Conservation (phyloP, 352 stramenopile genomes). For the Phytophthora podocarpi region DNA sequence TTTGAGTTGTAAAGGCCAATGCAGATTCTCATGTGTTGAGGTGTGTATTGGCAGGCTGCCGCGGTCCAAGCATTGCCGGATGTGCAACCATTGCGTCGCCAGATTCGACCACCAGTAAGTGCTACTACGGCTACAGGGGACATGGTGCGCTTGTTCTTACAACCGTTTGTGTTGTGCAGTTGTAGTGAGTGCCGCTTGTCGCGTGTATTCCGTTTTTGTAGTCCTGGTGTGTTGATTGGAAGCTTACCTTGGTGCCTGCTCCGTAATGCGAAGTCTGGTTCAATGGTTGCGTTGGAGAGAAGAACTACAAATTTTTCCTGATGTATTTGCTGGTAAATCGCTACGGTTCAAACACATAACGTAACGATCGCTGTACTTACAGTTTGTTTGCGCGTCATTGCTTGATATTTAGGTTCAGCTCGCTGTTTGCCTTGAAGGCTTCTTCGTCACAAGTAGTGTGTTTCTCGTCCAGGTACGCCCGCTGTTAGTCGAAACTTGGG, state of each 20-base stretch:
- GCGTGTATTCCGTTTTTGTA: neutral
- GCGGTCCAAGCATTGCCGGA: slow-evolving; percentile 89
- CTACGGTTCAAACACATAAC: neutral
- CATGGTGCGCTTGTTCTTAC: neutral
- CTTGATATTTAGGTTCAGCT: slow-evolving; percentile 41
- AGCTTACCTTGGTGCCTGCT: neutral
- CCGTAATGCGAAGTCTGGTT: slow-evolving; percentile 68
- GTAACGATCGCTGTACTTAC: neutral
- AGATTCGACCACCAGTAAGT: slow-evolving; percentile 92
- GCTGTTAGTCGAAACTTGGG: neutral
- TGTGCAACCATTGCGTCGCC: slow-evolving; percentile 89
- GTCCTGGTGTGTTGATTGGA: neutral
- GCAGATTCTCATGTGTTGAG: neutral
- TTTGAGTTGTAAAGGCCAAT: neutral
- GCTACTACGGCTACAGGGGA: neutral
- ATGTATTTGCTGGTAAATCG: slow-evolving; percentile 51
- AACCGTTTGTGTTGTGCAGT: slow-evolving; percentile 19
- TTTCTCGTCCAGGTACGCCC: slow-evolving; percentile 52
- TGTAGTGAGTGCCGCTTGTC: slow-evolving; percentile 31
- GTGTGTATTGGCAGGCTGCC: slow-evolving; percentile 51
- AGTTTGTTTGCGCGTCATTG: neutral
- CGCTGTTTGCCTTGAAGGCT: slow-evolving; percentile 53
- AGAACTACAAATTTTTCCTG: slow-evolving; percentile 85
- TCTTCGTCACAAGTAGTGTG: slow-evolving; percentile 57
- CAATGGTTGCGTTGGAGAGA: slow-evolving; percentile 82